Evolutionary conservation across 345 rosid species (phyloP).

Genomic region (Syzygium aqueum): DNA sequence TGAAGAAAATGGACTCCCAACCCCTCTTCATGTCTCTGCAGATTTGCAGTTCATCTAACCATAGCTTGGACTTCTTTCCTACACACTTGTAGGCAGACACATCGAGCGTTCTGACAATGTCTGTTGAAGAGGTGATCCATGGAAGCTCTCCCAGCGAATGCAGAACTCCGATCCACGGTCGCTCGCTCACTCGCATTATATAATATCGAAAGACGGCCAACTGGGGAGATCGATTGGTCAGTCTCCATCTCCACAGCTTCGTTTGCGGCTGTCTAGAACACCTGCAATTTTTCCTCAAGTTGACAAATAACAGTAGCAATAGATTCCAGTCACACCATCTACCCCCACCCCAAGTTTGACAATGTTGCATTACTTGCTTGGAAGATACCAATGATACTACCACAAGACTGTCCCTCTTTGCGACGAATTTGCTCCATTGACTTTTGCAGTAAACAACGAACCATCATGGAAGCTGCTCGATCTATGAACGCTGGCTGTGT

Average conservation of each 20-base stretch:
- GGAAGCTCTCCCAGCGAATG: background rate
- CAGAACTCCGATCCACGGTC: background rate
- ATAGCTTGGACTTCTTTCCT: background rate
- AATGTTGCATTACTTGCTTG: too few relatives aligned
- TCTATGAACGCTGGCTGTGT: background rate
- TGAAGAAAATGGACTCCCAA: too few relatives aligned
- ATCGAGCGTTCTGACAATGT: background rate
- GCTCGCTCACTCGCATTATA: background rate
- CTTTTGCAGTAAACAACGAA: background rate
- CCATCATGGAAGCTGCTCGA: background rate
- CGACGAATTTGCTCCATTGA: background rate
- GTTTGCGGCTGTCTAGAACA: background rate
- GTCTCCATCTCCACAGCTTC: background rate
- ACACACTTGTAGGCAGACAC: background rate
- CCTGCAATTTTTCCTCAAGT: background rate
- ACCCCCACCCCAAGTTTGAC: too few relatives aligned
- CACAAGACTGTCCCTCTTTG: background rate
- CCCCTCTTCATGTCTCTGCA: background rate
- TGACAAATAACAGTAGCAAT: background rate
- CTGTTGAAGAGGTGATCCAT: background rate
- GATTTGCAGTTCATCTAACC: background rate
- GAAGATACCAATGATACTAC: too few relatives aligned
- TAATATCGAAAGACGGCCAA: background rate
- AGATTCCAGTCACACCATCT: background rate
- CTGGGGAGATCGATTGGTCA: background rate